Conservation (phyloP, 163 green algal species). For the Chlorella variabilis region DNA sequence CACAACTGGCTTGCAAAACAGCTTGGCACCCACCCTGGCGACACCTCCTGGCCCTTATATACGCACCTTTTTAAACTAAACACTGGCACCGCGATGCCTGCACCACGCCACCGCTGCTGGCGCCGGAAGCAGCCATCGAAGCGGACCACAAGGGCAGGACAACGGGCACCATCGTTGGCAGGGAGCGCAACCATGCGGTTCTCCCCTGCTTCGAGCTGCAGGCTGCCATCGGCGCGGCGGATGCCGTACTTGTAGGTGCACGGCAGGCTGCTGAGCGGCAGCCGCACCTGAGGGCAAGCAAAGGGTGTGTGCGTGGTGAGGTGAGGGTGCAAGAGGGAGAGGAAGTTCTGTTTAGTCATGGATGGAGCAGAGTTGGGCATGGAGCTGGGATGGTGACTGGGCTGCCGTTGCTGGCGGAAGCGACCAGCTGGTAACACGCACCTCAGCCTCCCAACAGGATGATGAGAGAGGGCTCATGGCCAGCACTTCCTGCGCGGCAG, state of each 20-base stretch:
- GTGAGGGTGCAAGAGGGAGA: too few relatives aligned
- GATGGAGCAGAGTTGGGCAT: too few relatives aligned
- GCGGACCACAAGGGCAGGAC: conserved; percentile 61
- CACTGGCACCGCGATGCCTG: conserved; percentile 88
- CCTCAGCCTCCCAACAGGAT: conserved; percentile 77
- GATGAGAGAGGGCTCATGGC: conserved; percentile 44
- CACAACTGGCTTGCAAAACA: neutral
- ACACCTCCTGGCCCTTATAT: too few relatives aligned
- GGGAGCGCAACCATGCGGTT: conserved; percentile 47
- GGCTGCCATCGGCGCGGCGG: conserved; percentile 24
- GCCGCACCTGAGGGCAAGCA: conserved; percentile 46
- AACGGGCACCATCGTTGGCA: neutral
- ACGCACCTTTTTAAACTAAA: conserved; percentile 81
- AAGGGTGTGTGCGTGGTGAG: neutral
- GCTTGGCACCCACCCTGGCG: neutral
- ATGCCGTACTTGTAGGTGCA: conserved; percentile 90
- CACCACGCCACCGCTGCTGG: conserved; percentile 82
- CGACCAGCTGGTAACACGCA: conserved; percentile 37
- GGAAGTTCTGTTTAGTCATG: too few relatives aligned
- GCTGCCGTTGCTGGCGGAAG: too few relatives aligned
- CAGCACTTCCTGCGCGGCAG: conserved; percentile 37
- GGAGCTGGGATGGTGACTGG: too few relatives aligned
- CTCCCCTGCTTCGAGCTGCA: conserved; percentile 55
- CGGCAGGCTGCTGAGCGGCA: conserved; percentile 61
- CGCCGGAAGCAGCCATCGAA: conserved; percentile 78